Evolutionary conservation across 805 yeast species (phyloP).

Genomic region (Metschnikowia peoriensis): DNA sequence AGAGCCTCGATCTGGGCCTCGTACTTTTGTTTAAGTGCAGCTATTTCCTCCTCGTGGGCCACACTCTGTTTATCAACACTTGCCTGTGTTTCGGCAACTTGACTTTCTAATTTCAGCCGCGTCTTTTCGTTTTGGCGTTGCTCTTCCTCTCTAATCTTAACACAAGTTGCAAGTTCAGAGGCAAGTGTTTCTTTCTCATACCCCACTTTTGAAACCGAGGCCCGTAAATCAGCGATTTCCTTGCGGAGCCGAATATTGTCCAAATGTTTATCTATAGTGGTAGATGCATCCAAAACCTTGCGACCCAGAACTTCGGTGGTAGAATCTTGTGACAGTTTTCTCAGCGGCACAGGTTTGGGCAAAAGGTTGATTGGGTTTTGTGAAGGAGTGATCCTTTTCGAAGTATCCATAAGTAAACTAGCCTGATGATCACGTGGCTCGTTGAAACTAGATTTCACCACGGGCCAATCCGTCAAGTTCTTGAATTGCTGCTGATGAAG

Average conservation of each 20-base stretch:
- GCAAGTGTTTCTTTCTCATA: conserved; percentile 1
- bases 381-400: neutral
- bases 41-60: neutral
- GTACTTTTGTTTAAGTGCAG: neutral
- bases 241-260: conserved; percentile 39
- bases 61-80: neutral
- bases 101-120: neutral
- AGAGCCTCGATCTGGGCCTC: neutral
- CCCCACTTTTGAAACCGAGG: neutral
- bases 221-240: conserved; percentile 24
- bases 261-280: conserved; percentile 41
- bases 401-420: conserved; percentile 14
- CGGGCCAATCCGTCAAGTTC: conserved; percentile 49
- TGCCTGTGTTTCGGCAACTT: neutral
- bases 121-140: neutral
- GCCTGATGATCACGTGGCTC: conserved; percentile 6
- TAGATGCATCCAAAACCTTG: conserved; percentile 33
- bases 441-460: conserved; percentile 12
- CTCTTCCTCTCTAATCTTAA: neutral
- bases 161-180: neutral
- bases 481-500: conserved; percentile 71
- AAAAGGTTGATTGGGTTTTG: conserved; percentile 29
- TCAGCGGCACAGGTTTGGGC: conserved; percentile 1
- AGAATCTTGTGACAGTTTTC: conserved; percentile 3
- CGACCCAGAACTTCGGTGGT: conserved; percentile 3